phyloP scores from a whole-genome alignment of 805 yeast genomes.

The Candida berthetii region DNA sequence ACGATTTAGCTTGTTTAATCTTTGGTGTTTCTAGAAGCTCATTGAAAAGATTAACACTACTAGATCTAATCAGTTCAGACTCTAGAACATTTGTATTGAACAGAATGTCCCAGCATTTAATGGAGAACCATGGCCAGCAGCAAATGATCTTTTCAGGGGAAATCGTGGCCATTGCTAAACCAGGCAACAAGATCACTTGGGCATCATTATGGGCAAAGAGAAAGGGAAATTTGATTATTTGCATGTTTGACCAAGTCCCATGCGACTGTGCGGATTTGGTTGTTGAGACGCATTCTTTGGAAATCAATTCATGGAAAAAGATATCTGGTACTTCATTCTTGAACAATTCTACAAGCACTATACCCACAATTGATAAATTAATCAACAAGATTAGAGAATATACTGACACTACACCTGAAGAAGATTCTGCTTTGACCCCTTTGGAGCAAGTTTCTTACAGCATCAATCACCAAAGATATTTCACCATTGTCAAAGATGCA shows the following conservation, averaged over 20 bases:
- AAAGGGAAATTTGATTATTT: slow-evolving; percentile 61
- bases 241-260: slow-evolving; percentile 84
- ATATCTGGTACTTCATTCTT: slow-evolving; percentile 18
- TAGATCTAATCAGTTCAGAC: slow-evolving; percentile 76
- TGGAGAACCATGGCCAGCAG: slow-evolving; percentile 12
- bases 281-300: slow-evolving; percentile 21
- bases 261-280: slow-evolving; percentile 59
- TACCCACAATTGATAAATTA: slow-evolving; percentile 15
- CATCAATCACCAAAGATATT: slow-evolving; percentile 57
- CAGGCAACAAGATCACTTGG: slow-evolving; percentile 65
- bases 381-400: slow-evolving; percentile 18
- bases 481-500: slow-evolving; percentile 42
- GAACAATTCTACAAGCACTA: slow-evolving; percentile 3
- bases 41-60: slow-evolving; percentile 53
- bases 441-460: slow-evolving; percentile 32
- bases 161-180: slow-evolving; percentile 70
- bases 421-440: slow-evolving; percentile 16
- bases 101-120: slow-evolving; percentile 34
- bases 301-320: slow-evolving; percentile 15
- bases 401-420: slow-evolving; percentile 5
- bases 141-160: slow-evolving; percentile 75
- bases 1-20: slow-evolving; percentile 83
- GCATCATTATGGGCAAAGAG: slow-evolving; percentile 90
- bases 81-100: slow-evolving; percentile 64
- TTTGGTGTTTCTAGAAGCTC: slow-evolving; percentile 73